Evolutionary conservation across 2,329 filamentous ascomycete species (phyloP), one percentile per base, ranked within the genome.

Genomic region (Pyrenophora graminea): DNA sequence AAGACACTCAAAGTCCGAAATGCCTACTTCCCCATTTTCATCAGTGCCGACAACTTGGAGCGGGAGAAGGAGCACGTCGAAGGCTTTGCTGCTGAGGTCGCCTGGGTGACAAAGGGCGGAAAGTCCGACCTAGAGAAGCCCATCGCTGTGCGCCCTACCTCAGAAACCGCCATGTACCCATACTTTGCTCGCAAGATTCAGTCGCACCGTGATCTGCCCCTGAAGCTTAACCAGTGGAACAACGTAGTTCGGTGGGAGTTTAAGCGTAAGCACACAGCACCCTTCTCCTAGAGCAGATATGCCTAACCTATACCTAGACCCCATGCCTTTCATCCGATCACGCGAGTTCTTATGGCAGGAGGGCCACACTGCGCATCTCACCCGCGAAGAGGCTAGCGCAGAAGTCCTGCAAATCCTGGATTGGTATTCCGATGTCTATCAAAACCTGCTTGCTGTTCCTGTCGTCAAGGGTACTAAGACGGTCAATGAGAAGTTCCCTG

Each of bases 331-430:
- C 80, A 82, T 99, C 51, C 66, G 67, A 65, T 93, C 93, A 39
- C 83, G 95, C 73, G 94, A 99, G 75, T 99, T 99, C 76, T 77
- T 97, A 61, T 99, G 94, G 94, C 94, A 99, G 75, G 94, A 99
- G 78, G 92, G 92, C 19, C 94, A 97, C 78, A 91, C 88, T 27
- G 94, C 94, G 37, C 92, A 97, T 75, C 76, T 97, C 67, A 96
- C 89, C 1, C 86, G 96, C 74, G 82, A 89, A 63, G 82, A 85
- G 58, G 93, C 94, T 38, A 87, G 85, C 41, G 82, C 89, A 69
- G 95, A 99, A 73, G 94, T 97, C 8, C 77, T 94, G 53, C 83
- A 97, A 76, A 99, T 99, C 61, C 84, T 99, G 38, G 92, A 97
- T 71, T 85, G 90, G 64, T 99, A 99, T 69, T 90, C 92, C 37